These are phyloP conservation scores for Euphrasia confusa DNA, from an alignment of 257 asterid species.

Conservation along the genomic window DNA sequence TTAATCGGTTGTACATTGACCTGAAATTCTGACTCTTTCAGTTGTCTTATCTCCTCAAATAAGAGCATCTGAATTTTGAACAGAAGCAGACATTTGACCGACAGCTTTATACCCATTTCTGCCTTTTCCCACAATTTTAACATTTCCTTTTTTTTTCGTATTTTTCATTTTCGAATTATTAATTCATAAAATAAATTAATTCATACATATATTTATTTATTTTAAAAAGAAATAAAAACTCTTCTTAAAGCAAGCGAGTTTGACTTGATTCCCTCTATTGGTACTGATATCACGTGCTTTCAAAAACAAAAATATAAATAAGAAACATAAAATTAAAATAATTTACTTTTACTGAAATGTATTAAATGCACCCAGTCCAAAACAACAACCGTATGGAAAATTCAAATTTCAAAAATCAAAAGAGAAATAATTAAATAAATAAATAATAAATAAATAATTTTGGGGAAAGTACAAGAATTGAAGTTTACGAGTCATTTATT, in stretches of 20 bases:
- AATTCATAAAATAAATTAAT: not conserved
- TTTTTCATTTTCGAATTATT: not conserved
- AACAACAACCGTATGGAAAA: conserved; percentile 5
- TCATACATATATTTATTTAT: not conserved
- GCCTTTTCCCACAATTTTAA: not conserved
- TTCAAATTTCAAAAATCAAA: conserved; percentile 11
- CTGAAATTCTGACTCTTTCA: not conserved
- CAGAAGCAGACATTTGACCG: conserved; percentile 27
- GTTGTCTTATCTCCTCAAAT: not conserved
- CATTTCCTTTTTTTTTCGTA: not conserved
- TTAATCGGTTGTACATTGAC: not conserved
- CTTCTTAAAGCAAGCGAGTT: conserved; percentile 23
- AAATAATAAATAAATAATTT: conserved; percentile 1
- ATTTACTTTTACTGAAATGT: not conserved
- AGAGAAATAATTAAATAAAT: not conserved
- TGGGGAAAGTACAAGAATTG: conserved; percentile 5
- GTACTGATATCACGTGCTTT: conserved; percentile 33
- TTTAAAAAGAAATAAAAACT: not conserved
- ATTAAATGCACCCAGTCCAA: conserved; percentile 24
- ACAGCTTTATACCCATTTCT: conserved; percentile 14
- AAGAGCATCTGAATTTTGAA: conserved; percentile 14
- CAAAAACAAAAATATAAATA: conserved; percentile 21
- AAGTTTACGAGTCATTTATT: conserved; percentile 12
- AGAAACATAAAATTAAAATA: no score
- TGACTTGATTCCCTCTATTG: conserved; percentile 30